phyloP scores from a whole-genome alignment of 805 yeast genomes.

The Suhomyces vadensis region DNA sequence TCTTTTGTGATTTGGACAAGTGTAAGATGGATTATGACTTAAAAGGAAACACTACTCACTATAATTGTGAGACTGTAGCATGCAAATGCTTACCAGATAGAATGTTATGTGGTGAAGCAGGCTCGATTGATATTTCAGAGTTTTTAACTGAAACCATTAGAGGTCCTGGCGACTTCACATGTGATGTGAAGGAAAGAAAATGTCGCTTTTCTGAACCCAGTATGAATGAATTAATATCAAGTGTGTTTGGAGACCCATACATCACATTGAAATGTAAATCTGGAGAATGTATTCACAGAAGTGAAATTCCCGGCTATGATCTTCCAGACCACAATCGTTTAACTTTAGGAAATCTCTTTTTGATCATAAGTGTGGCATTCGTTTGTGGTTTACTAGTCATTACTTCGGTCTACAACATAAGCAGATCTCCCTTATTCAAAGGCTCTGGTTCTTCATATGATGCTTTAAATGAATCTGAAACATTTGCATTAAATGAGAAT shows the following conservation, averaged over 20 bases:
- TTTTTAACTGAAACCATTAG: constrained; percentile 83
- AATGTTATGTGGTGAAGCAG: constrained; percentile 91
- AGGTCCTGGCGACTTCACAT: constrained; percentile 92
- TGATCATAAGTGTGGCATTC: constrained; percentile 45
- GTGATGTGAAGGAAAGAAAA: constrained; percentile 60
- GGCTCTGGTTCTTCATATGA: constrained; percentile 29
- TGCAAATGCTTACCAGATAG: constrained; percentile 91
- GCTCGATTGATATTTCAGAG: constrained; percentile 92
- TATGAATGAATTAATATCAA: constrained; percentile 86
- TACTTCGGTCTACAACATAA: constrained; percentile 49
- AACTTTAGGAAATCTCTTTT: constrained; percentile 47
- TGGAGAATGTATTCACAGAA: constrained; percentile 90
- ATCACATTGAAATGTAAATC: constrained; percentile 79
- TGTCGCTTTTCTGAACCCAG: constrained; percentile 93
- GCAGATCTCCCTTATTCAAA: constrained; percentile 62
- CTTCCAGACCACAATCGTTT: constrained; percentile 55
- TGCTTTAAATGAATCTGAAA: constrained; percentile 29
- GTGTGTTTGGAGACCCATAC: constrained; percentile 93
- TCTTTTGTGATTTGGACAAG: constrained; percentile 78
- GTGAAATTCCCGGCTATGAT: constrained; percentile 89
- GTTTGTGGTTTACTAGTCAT: constrained; percentile 45
- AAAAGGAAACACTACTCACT: constrained; percentile 64
- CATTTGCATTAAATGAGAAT: constrained; percentile 48
- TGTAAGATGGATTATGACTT: constrained; percentile 73
- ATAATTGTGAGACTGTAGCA: constrained; percentile 72